Conservation (phyloP, 257 asterid species). For the Jacaranda copaia region DNA sequence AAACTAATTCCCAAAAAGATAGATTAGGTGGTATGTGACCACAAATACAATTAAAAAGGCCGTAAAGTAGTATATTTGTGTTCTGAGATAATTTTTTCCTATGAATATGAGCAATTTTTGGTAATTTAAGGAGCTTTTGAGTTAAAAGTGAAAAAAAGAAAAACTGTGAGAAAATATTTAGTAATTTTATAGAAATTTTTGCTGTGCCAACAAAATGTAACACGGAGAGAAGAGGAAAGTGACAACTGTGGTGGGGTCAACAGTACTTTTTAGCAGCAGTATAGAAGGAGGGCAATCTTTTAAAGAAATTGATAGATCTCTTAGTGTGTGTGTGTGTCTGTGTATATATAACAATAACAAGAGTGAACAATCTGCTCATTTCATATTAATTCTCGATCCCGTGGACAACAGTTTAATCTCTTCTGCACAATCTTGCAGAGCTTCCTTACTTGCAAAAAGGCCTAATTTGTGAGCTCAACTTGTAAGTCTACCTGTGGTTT, state of each 20-base stretch:
- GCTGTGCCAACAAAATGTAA: neutral
- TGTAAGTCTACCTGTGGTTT: conserved; percentile 34
- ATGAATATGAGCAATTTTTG: too few relatives aligned
- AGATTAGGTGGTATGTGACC: too few relatives aligned
- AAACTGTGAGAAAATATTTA: too few relatives aligned
- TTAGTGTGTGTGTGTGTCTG: neutral
- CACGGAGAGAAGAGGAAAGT: conserved; percentile 21
- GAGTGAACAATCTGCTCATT: neutral
- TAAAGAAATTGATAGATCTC: neutral
- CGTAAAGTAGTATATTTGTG: too few relatives aligned
- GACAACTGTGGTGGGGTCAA: conserved; percentile 40
- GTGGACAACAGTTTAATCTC: conserved; percentile 5
- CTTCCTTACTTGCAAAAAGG: conserved; percentile 10
- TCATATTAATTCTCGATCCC: conserved; percentile 16
- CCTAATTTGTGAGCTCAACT: conserved; percentile 24
- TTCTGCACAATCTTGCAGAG: conserved; percentile 32
- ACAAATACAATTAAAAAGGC: too few relatives aligned
- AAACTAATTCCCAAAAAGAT: too few relatives aligned
- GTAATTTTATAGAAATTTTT: too few relatives aligned
- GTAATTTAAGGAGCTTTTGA: too few relatives aligned
- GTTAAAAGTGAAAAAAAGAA: too few relatives aligned
- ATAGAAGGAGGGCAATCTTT: neutral
- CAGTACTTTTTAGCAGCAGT: conserved; percentile 13
- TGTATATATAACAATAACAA: neutral
- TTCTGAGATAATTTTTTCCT: too few relatives aligned